Evolutionary conservation across 1,284 basidiomycete species (phyloP), one percentile per base, ranked within the genome.

Genomic region (Boletus semigastroideus): DNA sequence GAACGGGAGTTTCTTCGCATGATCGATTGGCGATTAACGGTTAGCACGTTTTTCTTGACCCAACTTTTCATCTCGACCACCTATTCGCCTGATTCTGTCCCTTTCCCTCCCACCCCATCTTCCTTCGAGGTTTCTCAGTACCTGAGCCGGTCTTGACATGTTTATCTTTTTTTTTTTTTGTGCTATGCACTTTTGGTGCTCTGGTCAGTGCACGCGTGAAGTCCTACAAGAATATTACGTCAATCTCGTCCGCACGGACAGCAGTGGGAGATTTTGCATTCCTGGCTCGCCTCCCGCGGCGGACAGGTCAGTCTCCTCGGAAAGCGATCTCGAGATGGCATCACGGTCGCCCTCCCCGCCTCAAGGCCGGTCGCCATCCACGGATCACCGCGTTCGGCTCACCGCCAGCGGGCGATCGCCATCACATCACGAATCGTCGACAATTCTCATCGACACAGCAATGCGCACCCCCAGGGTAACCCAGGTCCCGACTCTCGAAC

Each of bases 11-110:
- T 98, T 69, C 80, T 97, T 38, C 78, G 79, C 54, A 86, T 87
- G 66, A 92, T 95, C 49, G 91, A 95, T 65, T 98, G 94, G 94
- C 81, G 86, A 59, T 78, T 98, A 60, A 91, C 86, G 77, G 94
- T 96, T 70, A 82, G 92, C 74, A 70, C 53, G 56, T 62, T 67
- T 65, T 60, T 40, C 42, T 60, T 50, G 49, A 42, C 42, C 40
- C 37, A 42, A 22, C 49, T 48, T 25, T 56, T 49, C 42, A 48
- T 56, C 48, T 43, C 58, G 34, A 41, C 41, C 51, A 36, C 59
- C 58, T 56, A 46, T 61, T 27, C 28, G 3, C 45, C 33, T 40
- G 30, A 48, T 46, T 34, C 17, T 37, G 34, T 38, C 34, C 17
- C 48, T 13, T 16, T 28, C 43, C 52, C 42, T 9, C 17, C 36